Percentiles rank a stretch among this genome's conserved stretches.
Conservation (phyloP, 1,284 basidiomycete species). For the Coniferiporia sulphurascens region DNA sequence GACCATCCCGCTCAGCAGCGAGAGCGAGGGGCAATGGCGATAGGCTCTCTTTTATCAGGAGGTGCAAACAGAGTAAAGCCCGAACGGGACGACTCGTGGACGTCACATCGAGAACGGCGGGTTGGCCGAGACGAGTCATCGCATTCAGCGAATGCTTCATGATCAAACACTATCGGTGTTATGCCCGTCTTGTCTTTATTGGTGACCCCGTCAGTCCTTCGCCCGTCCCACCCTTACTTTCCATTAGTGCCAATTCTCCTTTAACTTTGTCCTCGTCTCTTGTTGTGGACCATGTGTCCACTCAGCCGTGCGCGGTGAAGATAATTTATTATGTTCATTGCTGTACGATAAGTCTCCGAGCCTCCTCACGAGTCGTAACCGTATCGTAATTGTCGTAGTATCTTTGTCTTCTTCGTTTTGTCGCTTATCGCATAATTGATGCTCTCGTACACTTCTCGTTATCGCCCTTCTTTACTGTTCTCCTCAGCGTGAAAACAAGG, state of each 20-base stretch:
- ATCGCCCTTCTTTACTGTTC: not conserved
- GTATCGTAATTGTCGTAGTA: not conserved
- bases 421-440: not conserved
- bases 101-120: not conserved
- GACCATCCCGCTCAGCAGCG: slow-evolving; percentile 33
- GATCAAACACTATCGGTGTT: not conserved
- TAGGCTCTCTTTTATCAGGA: slow-evolving; percentile 19
- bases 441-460: not conserved
- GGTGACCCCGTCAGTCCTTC: not conserved
- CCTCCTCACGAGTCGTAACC: not conserved
- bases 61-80: not conserved
- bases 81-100: not conserved
- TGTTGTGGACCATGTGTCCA: too few species aligned
- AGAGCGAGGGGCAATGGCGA: slow-evolving; percentile 19
- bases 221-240: not conserved
- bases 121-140: not conserved
- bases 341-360: not conserved
- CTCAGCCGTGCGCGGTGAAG: not conserved
- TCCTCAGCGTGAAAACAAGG: not conserved
- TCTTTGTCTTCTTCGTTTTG: not conserved
- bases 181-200: not conserved
- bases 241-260: not conserved
- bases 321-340: not conserved
- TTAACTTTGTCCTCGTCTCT: not conserved
- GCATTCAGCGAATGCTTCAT: not conserved